phyloP scores from a whole-genome alignment of 2,329 filamentous ascomycete species.

The Cladosporium oxysporum region DNA sequence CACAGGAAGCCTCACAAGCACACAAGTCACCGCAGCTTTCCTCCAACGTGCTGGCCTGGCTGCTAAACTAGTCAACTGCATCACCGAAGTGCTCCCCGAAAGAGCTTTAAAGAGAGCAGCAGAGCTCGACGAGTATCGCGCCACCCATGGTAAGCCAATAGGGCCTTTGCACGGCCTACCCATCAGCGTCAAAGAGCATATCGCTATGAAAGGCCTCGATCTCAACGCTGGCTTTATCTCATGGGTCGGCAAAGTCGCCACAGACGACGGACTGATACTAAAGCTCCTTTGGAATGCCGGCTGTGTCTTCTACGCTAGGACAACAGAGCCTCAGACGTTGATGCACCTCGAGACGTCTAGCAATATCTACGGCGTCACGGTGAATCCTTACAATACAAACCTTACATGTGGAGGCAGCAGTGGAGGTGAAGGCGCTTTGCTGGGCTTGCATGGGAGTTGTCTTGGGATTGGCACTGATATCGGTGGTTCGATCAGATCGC shows the following conservation, averaged over 20 bases:
- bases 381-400: constrained; percentile 56
- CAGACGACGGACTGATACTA: constrained; percentile 52
- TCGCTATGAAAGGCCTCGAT: constrained; percentile 52
- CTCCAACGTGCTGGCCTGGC: constrained; percentile 57
- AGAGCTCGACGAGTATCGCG: constrained; percentile 50
- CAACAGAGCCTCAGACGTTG: constrained; percentile 56
- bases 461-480: constrained; percentile 58
- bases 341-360: constrained; percentile 57
- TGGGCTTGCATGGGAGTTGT: constrained; percentile 54
- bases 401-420: constrained; percentile 57
- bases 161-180: constrained; percentile 54
- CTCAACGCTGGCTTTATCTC: constrained; percentile 51
- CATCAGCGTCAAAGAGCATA: constrained; percentile 40
- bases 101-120: constrained; percentile 42
- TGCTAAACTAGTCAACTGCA: constrained; percentile 44
- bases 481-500: constrained; percentile 52
- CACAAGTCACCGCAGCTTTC: constrained; percentile 45
- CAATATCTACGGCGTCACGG: constrained; percentile 55
- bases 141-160: constrained; percentile 42
- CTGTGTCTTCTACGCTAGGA: constrained; percentile 55
- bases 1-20: constrained; percentile 45
- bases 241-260: constrained; percentile 48
- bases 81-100: constrained; percentile 39
- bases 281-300: constrained; percentile 52
- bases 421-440: constrained; percentile 59